Base-by-base conservation (phyloP, 768 basidiomycete species). In the Termitomyces sp. region DNA sequence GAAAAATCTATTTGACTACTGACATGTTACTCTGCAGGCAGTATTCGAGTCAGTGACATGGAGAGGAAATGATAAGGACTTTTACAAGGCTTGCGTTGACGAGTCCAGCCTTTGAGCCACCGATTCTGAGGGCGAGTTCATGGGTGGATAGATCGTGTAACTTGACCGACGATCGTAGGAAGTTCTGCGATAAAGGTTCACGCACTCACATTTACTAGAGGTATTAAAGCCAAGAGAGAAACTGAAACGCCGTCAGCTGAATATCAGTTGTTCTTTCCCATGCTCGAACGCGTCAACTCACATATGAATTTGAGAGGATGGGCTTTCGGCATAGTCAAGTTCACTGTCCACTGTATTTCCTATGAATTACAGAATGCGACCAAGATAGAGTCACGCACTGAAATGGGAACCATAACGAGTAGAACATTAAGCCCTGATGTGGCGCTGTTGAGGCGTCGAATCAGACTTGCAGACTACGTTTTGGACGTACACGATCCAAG, bases 61-160 rank as follows among this genome's bases (percentile, higher is more conserved):
- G n/a, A n/a, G 36, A 3, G 18, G 10, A 20, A 12, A 4, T 4
- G 5, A 52, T 18, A 54, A 60, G 4, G 20, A 39, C n/a, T 37
- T 80, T 51, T 67, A 90, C 88, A 84, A 91, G 75, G 68, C 84
- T 90, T 42, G 89, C 90, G 62, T 93, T 93, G 33, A 94, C 72
- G 20, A 95, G 75, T 0, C 90, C 92, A 0, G 90, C 84, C 64
- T 83, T 86, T 16, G 87, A 75, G 22, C 89, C 88, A 3, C 92
- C 92, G 26, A 93, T 81, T 45, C 92, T 81, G 9, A 84, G 70
- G 10, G 91, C 82, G 13, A 95, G 72, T 54, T 93, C 88, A 55
- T 80, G 77, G 0, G 88, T 92, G 1, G 83, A 81, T 44, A 93
- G 76, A 60, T 92, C 92, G 61, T 94, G 88, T 31, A 93, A 74